These are phyloP conservation scores for Cladorrhinum samala DNA, from an alignment of 495 filamentous ascomycete species.

Conservation along the genomic window DNA sequence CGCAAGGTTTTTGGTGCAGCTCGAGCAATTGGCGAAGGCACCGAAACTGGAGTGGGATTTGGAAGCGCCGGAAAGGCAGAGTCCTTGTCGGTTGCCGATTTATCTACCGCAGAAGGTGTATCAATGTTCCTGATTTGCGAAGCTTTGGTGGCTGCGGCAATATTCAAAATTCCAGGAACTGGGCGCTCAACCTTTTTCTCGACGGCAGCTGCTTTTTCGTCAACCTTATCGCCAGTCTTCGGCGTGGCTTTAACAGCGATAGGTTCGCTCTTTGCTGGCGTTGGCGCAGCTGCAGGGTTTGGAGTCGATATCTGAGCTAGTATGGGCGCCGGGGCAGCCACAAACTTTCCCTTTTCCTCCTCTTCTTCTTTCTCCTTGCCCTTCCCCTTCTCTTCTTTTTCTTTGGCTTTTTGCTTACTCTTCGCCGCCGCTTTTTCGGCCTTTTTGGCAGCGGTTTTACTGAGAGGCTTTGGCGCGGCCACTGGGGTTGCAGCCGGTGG, in stretches of 20 bases:
- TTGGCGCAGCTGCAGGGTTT: slow-evolving; percentile 2
- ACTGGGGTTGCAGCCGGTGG: slow-evolving; percentile 17
- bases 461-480: slow-evolving; percentile 18
- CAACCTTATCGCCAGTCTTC: slow-evolving; percentile 31
- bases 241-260: slow-evolving; percentile 22
- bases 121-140: slow-evolving; percentile 24
- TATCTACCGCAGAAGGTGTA: slow-evolving; percentile 25
- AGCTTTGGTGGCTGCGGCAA: slow-evolving; percentile 49
- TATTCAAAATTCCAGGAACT: slow-evolving; percentile 56
- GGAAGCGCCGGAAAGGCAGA: slow-evolving; percentile 47
- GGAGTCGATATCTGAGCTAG: background rate
- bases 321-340: slow-evolving; percentile 1
- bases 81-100: slow-evolving; percentile 27
- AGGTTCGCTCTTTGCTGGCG: slow-evolving; percentile 34
- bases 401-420: slow-evolving; percentile 8
- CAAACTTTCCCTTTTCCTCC: too few species aligned
- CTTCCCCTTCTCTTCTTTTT: slow-evolving; percentile 1
- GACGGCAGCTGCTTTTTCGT: slow-evolving; percentile 16
- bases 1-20: slow-evolving; percentile 54
- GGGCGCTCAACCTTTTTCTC: slow-evolving; percentile 52
- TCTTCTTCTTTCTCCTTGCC: slow-evolving; percentile 8
- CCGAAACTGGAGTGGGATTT: slow-evolving; percentile 42
- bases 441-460: slow-evolving; percentile 1
- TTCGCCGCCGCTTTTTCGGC: slow-evolving; percentile 6
- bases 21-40: slow-evolving; percentile 41